These are phyloP conservation scores for Besnoitia besnoiti DNA, from an alignment of 169 alveolate species.

Conservation along the genomic window DNA sequence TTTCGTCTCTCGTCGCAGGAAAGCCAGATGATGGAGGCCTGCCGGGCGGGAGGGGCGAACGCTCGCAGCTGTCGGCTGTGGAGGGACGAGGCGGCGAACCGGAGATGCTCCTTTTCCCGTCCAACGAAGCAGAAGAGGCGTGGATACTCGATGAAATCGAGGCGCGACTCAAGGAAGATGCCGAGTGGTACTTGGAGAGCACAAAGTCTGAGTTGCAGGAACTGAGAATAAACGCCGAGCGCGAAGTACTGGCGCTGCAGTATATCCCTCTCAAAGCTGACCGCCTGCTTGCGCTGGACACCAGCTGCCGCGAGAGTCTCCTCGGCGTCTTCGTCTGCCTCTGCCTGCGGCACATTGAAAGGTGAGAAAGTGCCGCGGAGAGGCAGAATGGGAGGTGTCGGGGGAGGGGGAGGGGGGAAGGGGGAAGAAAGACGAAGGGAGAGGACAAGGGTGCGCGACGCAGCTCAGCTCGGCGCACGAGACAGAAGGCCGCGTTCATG, in stretches of 20 bases:
- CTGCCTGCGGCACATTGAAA: slow-evolving; percentile 58
- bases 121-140: background rate
- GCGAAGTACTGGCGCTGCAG: slow-evolving; percentile 57
- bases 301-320: slow-evolving; percentile 43
- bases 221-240: slow-evolving; percentile 42
- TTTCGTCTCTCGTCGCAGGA: no score
- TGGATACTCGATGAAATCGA: background rate
- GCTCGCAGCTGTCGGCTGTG: background rate
- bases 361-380: slow-evolving; percentile 5
- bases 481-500: no score
- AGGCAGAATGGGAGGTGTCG: no score
- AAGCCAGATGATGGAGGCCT: no score
- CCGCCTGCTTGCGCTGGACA: slow-evolving; percentile 34
- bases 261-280: slow-evolving; percentile 44
- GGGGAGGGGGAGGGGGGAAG: no score
- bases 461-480: no score
- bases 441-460: no score
- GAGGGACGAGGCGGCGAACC: background rate
- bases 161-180: background rate
- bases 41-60: no score
- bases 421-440: no score
- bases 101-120: background rate
- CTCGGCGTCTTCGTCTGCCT: slow-evolving; percentile 60
- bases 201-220: background rate
- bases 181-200: background rate